Conservation (phyloP, 2,329 filamentous ascomycete genomes). For the Arthrinium phaeospermum region DNA sequence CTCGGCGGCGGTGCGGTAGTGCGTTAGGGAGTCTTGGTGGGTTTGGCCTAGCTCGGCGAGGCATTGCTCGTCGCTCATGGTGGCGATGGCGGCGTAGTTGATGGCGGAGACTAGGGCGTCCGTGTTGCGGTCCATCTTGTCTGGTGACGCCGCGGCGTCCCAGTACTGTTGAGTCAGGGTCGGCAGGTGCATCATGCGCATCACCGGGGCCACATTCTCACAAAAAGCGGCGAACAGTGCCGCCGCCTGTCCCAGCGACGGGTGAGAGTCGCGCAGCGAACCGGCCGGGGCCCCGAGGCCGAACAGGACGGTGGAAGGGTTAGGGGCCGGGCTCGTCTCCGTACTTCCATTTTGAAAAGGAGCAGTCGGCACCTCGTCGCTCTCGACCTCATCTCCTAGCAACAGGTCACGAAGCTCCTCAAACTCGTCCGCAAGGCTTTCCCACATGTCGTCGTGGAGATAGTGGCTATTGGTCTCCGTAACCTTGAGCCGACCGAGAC, state of each 20-base stretch:
- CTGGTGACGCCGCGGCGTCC: conserved; percentile 18
- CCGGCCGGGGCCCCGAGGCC: conserved; percentile 32
- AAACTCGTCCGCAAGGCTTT: conserved; percentile 10
- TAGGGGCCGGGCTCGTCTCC: background rate
- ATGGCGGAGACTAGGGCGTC: conserved; percentile 21
- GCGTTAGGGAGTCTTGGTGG: background rate
- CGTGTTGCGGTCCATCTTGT: conserved; percentile 28
- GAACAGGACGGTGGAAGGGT: conserved; percentile 31
- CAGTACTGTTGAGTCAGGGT: conserved; percentile 28
- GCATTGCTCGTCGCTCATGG: background rate
- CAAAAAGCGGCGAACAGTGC: conserved; percentile 32
- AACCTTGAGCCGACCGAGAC: background rate
- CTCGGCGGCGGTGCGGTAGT: background rate
- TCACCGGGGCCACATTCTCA: conserved; percentile 36
- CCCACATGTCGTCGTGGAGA: background rate
- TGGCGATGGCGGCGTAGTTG: background rate
- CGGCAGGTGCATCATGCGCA: conserved; percentile 38
- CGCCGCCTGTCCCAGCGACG: conserved; percentile 30
- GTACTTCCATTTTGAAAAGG: background rate
- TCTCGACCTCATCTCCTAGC: background rate
- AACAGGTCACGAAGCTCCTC: conserved; percentile 27
- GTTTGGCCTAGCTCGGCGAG: background rate
- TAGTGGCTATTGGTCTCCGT: conserved; percentile 4
- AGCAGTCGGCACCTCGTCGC: background rate
- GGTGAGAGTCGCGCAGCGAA: conserved; percentile 32